These are phyloP conservation scores for Dioscorea cayenensis DNA, from an alignment of 116 monocot genomes.

Conservation along the genomic window DNA sequence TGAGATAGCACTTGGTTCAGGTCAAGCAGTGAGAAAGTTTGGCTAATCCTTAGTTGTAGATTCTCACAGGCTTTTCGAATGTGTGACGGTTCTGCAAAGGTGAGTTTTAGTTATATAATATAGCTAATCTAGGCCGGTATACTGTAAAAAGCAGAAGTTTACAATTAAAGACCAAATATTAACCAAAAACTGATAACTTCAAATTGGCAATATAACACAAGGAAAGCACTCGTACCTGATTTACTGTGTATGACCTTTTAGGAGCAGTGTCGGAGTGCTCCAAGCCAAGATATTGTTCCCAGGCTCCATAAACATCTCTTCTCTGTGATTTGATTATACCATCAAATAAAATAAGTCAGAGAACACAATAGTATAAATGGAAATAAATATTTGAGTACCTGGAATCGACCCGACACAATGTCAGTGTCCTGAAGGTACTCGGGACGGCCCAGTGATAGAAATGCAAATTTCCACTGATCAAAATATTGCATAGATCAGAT, in stretches of 20 bases:
- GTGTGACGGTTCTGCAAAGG: conserved; percentile 80
- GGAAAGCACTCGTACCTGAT: conserved; percentile 44
- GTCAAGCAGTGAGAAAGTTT: not conserved
- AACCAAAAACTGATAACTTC: not conserved
- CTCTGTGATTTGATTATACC: conserved; percentile 26
- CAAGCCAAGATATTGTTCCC: conserved; percentile 99
- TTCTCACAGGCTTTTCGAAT: conserved; percentile 96
- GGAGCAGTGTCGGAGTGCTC: conserved; percentile 93
- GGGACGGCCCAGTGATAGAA: conserved; percentile 67
- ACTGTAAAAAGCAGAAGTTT: not conserved
- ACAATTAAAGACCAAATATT: not conserved
- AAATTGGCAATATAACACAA: not conserved
- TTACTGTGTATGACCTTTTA: conserved; percentile 68
- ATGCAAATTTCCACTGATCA: conserved; percentile 91
- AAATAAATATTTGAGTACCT: conserved; percentile 28
- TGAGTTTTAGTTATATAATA: not conserved
- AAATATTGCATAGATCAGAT: not conserved
- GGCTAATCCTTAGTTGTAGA: conserved; percentile 60
- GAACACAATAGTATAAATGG: not conserved
- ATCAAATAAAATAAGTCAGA: too few species aligned
- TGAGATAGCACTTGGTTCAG: not conserved
- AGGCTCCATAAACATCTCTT: conserved; percentile 96
- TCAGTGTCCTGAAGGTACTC: conserved; percentile 88
- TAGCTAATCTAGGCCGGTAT: not conserved
- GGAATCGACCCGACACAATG: conserved; percentile 66